A percentile compares a stretch with the other conserved stretches of the same genome.
These are phyloP conservation scores for Meripilus lineatus DNA, from an alignment of 1,284 basidiomycete genomes.

Conservation along the genomic window DNA sequence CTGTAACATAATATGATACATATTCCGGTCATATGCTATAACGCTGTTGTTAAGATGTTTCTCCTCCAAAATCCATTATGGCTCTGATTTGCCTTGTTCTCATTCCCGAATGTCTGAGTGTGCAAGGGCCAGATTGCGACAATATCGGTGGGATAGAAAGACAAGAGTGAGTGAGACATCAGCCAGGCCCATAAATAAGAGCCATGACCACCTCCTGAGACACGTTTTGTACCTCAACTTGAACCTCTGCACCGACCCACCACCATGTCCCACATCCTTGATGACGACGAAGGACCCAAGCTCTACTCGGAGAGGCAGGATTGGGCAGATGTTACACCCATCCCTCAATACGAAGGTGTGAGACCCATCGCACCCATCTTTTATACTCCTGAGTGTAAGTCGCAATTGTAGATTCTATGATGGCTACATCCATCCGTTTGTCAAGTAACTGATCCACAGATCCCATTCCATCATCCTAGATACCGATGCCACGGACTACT, in stretches of 20 bases:
- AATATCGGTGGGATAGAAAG: too few species aligned
- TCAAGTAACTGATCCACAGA: not conserved
- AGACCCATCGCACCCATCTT: constrained; percentile 85
- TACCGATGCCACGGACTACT: constrained; percentile 88
- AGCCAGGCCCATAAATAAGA: too few species aligned
- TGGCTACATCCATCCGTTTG: not conserved
- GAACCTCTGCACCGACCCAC: too few species aligned
- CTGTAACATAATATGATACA: too few species aligned
- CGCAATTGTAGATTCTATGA: constrained; percentile 6
- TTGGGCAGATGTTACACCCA: constrained; percentile 77
- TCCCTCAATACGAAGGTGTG: constrained; percentile 76
- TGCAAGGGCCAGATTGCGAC: too few species aligned
- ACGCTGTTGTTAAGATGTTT: too few species aligned
- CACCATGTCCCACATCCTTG: constrained; percentile 12
- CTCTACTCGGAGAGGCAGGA: constrained; percentile 62
- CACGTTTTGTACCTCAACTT: too few species aligned
- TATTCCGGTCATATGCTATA: too few species aligned
- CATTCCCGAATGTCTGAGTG: too few species aligned
- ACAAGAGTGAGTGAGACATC: too few species aligned
- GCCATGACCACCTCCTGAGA: not conserved
- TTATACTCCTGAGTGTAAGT: constrained; percentile 83
- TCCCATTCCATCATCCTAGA: constrained; percentile 43
- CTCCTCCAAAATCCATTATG: too few species aligned
- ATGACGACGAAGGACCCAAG: constrained; percentile 5
- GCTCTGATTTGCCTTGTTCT: too few species aligned